A percentile compares a stretch with the other conserved stretches of the same genome.
phyloP scores from a whole-genome alignment of 768 basidiomycete genomes.

The Tricholoma sp. region DNA sequence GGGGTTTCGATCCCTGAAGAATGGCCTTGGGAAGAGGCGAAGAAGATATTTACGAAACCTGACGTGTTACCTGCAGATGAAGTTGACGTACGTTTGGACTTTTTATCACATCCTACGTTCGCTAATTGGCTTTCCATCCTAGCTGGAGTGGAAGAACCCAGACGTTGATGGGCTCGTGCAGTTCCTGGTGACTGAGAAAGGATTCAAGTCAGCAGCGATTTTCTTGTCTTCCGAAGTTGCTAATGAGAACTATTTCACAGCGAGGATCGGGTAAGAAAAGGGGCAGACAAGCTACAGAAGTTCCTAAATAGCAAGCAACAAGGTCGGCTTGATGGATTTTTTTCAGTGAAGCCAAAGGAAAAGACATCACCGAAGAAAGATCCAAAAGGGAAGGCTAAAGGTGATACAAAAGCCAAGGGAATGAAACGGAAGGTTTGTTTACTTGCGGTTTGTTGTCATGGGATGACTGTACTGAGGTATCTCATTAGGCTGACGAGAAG shows the following conservation, averaged over 20 bases:
- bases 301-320: constrained; percentile 89
- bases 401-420: constrained; percentile 33
- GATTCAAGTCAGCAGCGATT: constrained; percentile 71
- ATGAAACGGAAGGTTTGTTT: constrained; percentile 44
- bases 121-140: constrained; percentile 3
- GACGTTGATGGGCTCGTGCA: constrained; percentile 91
- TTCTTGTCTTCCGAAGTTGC: not conserved
- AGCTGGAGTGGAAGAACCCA: constrained; percentile 94
- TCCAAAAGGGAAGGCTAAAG: constrained; percentile 34
- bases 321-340: constrained; percentile 94
- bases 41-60: constrained; percentile 83
- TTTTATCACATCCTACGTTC: not conserved
- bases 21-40: constrained; percentile 97
- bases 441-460: not conserved
- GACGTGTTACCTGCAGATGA: constrained; percentile 85
- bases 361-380: constrained; percentile 30
- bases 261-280: constrained; percentile 94
- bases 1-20: constrained; percentile 84
- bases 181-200: constrained; percentile 91
- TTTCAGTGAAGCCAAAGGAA: constrained; percentile 66
- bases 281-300: constrained; percentile 89
- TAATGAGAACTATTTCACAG: constrained; percentile 35
- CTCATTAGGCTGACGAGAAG: constrained; percentile 34
- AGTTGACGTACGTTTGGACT: constrained; percentile 54
- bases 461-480: constrained; percentile 1